Percentiles rank a stretch among this genome's conserved stretches.
Evolutionary conservation across 2,329 filamentous ascomycete genomes (phyloP).

Genomic region (Fusarium sp.): DNA sequence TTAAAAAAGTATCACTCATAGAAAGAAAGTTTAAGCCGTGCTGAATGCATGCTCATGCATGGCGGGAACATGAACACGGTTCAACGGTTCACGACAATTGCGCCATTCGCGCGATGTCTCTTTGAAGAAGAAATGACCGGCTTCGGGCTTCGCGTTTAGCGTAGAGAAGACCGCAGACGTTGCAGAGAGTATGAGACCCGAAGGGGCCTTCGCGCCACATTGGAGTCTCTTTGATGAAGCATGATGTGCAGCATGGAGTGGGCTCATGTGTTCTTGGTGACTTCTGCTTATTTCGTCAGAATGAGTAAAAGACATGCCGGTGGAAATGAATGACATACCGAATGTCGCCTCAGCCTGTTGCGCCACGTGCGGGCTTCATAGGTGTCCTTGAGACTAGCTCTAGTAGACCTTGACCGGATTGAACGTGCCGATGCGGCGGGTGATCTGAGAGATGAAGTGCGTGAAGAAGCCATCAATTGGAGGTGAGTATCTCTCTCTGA

Average conservation of each 20-base stretch:
- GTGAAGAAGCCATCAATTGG: background rate
- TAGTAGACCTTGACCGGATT: background rate
- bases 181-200: constrained; percentile 19
- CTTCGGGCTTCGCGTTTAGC: constrained; percentile 8
- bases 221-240: constrained; percentile 21
- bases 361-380: constrained; percentile 26
- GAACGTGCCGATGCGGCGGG: background rate
- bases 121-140: background rate
- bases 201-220: constrained; percentile 19
- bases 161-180: constrained; percentile 13
- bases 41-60: background rate
- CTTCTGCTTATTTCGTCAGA: background rate
- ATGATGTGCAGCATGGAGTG: constrained; percentile 15
- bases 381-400: constrained; percentile 1
- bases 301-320: background rate
- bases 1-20: rapidly evolving
- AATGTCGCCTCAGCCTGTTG: constrained; percentile 11
- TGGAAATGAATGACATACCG: background rate
- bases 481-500: background rate
- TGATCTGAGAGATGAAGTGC: background rate
- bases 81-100: background rate
- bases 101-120: background rate
- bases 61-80: background rate
- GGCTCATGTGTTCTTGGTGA: background rate
- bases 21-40: background rate